Conservation (phyloP, 2,329 filamentous ascomycete species). For the Fusarium chuoi region DNA sequence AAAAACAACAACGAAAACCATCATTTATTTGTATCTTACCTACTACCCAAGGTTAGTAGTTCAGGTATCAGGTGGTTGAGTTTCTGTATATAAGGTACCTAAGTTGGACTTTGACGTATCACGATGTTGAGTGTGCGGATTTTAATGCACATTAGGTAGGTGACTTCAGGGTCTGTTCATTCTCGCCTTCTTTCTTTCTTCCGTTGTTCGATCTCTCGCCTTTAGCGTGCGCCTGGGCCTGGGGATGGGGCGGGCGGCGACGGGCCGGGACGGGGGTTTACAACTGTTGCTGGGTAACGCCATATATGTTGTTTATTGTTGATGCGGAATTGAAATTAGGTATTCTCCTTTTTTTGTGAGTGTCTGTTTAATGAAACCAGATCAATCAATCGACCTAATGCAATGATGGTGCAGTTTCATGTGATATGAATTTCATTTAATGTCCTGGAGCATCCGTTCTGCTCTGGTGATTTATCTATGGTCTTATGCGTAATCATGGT, state of each 20-base stretch:
- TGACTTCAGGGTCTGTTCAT: constrained; percentile 16
- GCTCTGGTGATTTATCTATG: constrained; percentile 6
- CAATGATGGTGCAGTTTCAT: constrained; percentile 3
- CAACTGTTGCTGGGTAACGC: constrained; percentile 15
- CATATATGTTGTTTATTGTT: constrained; percentile 19
- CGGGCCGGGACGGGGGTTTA: constrained; percentile 20
- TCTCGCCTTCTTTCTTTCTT: constrained; percentile 2
- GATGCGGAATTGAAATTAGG: constrained; percentile 16
- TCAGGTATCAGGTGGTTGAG: not conserved
- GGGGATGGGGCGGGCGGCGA: constrained; percentile 19
- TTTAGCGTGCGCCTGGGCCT: constrained; percentile 20
- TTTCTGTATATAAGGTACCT: not conserved
- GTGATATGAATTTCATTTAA: constrained; percentile 1
- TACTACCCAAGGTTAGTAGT: not conserved
- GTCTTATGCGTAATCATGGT: not conserved
- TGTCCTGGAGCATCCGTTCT: not conserved
- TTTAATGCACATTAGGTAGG: not conserved
- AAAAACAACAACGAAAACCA: not conserved
- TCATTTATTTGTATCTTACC: not conserved
- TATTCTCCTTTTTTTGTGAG: not conserved
- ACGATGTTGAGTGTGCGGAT: not conserved
- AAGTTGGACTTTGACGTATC: not conserved
- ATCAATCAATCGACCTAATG: constrained; percentile 2
- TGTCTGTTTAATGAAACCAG: not conserved
- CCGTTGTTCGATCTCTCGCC: constrained; percentile 7